Evolutionary conservation across 208 protist genomes (phyloP).

Genomic region (Crithidia fasciculata): DNA sequence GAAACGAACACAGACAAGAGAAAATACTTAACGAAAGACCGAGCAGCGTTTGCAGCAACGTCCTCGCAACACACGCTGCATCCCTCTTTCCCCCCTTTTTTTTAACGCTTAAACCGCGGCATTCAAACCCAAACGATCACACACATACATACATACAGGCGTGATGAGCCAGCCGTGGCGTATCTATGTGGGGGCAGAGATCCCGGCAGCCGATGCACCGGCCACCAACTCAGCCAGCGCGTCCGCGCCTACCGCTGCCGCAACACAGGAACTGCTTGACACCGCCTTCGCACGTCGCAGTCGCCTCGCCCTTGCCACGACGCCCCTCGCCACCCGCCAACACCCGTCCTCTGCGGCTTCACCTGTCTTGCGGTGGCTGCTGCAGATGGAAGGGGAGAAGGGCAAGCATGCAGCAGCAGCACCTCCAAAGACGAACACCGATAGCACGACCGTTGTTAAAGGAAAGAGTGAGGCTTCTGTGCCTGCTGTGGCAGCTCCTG

Average conservation of each 20-base stretch:
- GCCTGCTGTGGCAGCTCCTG: neutral
- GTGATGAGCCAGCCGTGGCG: conserved; percentile 4
- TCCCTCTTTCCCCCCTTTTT: no score
- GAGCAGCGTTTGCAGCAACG: no score
- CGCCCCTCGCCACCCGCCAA: conserved; percentile 17
- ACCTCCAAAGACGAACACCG: neutral
- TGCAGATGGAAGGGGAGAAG: conserved; percentile 16
- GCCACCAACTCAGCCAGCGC: neutral
- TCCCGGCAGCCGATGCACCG: neutral
- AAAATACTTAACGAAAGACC: neutral
- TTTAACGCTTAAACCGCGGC: no score
- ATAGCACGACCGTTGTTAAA: no score
- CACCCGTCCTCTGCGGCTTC: conserved; percentile 46
- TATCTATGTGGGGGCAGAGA: conserved; percentile 25
- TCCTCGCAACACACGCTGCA: no score
- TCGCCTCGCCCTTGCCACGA: neutral
- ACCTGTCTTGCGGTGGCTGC: conserved; percentile 48
- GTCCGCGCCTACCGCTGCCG: neutral
- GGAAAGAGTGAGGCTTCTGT: no score
- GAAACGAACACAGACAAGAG: neutral
- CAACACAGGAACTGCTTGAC: conserved; percentile 27
- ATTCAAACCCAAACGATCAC: no score
- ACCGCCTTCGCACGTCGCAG: conserved; percentile 36
- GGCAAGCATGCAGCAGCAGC: neutral
- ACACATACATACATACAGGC: no score